A percentile compares a stretch with the other conserved stretches of the same genome.
These are phyloP conservation scores for Boletus vermiculosoides DNA, from an alignment of 768 basidiomycete genomes.

Conservation along the genomic window DNA sequence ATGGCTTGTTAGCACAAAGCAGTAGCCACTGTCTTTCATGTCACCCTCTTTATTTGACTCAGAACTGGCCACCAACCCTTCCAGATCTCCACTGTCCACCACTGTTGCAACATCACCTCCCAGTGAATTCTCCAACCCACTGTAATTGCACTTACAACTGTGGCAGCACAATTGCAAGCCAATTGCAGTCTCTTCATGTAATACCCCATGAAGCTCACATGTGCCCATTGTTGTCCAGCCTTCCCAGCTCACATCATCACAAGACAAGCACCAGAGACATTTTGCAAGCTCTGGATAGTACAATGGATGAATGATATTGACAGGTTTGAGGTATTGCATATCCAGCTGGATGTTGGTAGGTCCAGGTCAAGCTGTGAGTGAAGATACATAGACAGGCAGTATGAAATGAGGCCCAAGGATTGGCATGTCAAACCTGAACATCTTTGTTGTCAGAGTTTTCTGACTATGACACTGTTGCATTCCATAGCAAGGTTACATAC, in stretches of 20 bases:
- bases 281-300: constrained; percentile 5
- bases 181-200: background rate
- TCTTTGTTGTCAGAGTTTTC: background rate
- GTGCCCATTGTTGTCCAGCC: constrained; percentile 3
- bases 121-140: too few species aligned
- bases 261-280: background rate
- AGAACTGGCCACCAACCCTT: background rate
- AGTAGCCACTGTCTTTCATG: background rate
- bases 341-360: background rate
- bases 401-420: background rate
- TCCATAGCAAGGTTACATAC: background rate
- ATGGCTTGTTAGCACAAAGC: background rate
- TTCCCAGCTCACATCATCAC: background rate
- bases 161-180: background rate
- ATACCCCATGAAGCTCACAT: background rate
- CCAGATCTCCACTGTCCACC: background rate
- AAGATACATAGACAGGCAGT: background rate
- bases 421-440: background rate
- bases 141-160: background rate
- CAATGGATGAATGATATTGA: constrained; percentile 10
- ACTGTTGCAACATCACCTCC: background rate
- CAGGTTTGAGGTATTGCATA: background rate
- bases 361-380: background rate
- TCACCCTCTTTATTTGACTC: background rate
- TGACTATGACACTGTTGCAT: background rate